These are phyloP conservation scores for Vanrija humicola DNA, from an alignment of 1,284 basidiomycete species.

Conservation along the genomic window DNA sequence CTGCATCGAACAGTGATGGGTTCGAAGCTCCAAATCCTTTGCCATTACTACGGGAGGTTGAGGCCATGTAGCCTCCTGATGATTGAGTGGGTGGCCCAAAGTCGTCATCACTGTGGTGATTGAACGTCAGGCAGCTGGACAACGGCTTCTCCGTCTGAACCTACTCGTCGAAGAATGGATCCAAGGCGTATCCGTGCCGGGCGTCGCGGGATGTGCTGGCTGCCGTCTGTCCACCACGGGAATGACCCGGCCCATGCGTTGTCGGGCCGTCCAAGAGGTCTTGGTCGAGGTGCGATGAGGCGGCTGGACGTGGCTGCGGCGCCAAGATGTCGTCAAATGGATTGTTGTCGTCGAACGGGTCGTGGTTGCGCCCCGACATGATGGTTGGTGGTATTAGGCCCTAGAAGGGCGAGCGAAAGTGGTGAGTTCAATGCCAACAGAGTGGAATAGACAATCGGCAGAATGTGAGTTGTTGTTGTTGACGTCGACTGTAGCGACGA, in stretches of 20 bases:
- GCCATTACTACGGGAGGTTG: conserved; percentile 24
- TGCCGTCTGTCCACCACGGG: background rate
- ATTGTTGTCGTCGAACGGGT: conserved; percentile 46
- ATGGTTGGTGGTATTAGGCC: background rate
- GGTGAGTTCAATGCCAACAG: too few species aligned
- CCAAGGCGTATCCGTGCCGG: conserved; percentile 38
- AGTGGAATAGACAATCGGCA: too few species aligned
- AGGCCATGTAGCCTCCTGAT: conserved; percentile 31
- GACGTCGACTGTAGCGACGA: too few species aligned
- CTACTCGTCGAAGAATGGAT: conserved; percentile 50
- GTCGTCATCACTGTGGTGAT: conserved; percentile 41
- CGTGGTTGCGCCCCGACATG: conserved; percentile 21
- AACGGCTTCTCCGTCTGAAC: conserved; percentile 8
- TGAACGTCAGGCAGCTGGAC: too few species aligned
- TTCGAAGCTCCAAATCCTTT: conserved; percentile 24
- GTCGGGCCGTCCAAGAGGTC: conserved; percentile 29
- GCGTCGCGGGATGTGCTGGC: conserved; percentile 6
- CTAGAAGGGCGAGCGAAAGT: too few species aligned
- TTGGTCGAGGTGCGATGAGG: conserved; percentile 11
- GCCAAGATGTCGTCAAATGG: conserved; percentile 47
- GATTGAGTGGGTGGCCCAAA: conserved; percentile 29
- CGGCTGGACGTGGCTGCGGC: conserved; percentile 28
- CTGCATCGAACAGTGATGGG: conserved; percentile 24
- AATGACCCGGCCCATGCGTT: background rate
- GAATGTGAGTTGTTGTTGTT: too few species aligned